Evolutionary conservation across 495 filamentous ascomycete genomes (phyloP), one percentile per base, ranked within the genome.

Genomic region (Xylaria bambusicola): DNA sequence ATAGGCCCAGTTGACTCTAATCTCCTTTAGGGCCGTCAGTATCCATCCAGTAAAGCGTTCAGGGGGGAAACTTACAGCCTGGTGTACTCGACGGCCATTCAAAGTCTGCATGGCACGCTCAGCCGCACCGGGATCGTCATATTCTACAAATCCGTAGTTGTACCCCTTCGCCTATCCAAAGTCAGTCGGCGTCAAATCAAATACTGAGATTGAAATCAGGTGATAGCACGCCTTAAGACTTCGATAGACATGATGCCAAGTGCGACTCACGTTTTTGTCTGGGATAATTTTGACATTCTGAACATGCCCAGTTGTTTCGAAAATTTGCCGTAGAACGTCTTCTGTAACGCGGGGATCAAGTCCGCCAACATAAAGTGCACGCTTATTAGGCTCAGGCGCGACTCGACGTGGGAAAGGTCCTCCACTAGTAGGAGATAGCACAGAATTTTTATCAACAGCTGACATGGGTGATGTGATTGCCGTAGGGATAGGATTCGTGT

Each of bases 131-230:
- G 94, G 95, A 73, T 99, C 95, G 73, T 99, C 94, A 73, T 95
- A 99, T 74, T 99, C 94, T 45, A 99, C 91, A 73, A 99, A 99
- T 44, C 94, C 94, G 77, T 99, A 99, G 81, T 99, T 99, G 80
- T 90, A 93, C 36, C 94, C 94, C 81, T 97, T 98, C 67, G 84
- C 88, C 84, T 96, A 45, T 24, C 3, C 8, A 13, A 42, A 44
- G 44, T 69, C 59, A 70, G 65, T 48, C 31, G 27, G 53, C 38
- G 44, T 51, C 51, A 59, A 57, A 35, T 21, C n/a, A 23, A 38
- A 31, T n/a, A 31, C 17, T n/a, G 17, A 18, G 35, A 40, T 13
- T n/a, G 17, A 23, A 41, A n/a, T 21, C 9, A 12, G 15, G 20
- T 5, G n/a, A 47, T 18, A 24, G 27, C 18, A 33, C 49, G 17